These are phyloP conservation scores for Xylaria castorea DNA, from an alignment of 495 filamentous ascomycete genomes.

Conservation along the genomic window DNA sequence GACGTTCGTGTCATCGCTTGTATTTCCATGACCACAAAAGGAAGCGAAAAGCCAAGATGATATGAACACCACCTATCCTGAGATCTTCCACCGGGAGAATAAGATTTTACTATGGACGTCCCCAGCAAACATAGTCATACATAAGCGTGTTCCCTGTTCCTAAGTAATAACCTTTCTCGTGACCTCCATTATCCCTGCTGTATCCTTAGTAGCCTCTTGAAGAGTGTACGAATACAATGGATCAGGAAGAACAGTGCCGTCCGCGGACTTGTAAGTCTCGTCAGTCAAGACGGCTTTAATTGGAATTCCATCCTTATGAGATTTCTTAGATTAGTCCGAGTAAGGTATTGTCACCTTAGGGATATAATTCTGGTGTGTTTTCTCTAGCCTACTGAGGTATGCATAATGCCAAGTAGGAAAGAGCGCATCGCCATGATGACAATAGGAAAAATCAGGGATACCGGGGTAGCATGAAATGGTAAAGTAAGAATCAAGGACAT, in stretches of 20 bases:
- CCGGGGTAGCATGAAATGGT: slow-evolving; percentile 41
- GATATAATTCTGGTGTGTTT: slow-evolving; percentile 32
- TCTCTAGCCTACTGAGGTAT: slow-evolving; percentile 24
- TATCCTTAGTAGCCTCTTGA: slow-evolving; percentile 28
- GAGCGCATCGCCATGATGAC: slow-evolving; percentile 49
- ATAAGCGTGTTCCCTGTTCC: background rate
- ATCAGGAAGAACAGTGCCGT: slow-evolving; percentile 30
- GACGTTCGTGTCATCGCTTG: too few relatives aligned
- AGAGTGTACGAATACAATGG: slow-evolving; percentile 39
- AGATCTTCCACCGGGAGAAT: too few relatives aligned
- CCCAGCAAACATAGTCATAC: background rate
- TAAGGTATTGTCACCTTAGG: slow-evolving; percentile 33
- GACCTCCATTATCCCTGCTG: background rate
- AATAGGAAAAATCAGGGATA: slow-evolving; percentile 40
- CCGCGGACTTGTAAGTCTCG: slow-evolving; percentile 8
- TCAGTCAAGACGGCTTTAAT: slow-evolving; percentile 18
- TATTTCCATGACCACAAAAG: background rate
- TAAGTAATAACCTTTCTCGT: background rate
- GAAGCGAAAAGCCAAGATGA: too few relatives aligned
- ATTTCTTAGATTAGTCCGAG: slow-evolving; percentile 23
- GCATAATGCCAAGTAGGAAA: slow-evolving; percentile 54
- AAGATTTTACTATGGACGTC: too few relatives aligned
- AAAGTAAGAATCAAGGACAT: slow-evolving; percentile 35
- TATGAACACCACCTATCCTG: too few relatives aligned
- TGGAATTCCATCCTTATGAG: background rate